These are phyloP conservation scores for Penicillium paxilli DNA, from an alignment of 495 filamentous ascomycete species.

Conservation along the genomic window DNA sequence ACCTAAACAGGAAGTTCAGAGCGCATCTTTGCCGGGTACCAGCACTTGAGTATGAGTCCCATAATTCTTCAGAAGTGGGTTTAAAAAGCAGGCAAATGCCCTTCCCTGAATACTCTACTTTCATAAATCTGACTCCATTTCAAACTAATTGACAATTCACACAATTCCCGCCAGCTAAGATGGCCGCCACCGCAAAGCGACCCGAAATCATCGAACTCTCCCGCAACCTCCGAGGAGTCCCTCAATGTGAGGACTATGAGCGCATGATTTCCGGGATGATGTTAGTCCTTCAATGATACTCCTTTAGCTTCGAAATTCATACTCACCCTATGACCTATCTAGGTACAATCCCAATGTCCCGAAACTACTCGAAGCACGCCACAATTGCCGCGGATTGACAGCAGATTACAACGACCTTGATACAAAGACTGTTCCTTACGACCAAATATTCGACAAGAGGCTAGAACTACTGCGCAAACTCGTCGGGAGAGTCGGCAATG, in stretches of 20 bases:
- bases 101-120: too few relatives aligned
- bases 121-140: too few relatives aligned
- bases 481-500: slow-evolving; percentile 43
- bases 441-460: slow-evolving; percentile 33
- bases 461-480: slow-evolving; percentile 39
- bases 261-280: slow-evolving; percentile 53
- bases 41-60: too few relatives aligned
- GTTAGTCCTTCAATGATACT: slow-evolving; percentile 19
- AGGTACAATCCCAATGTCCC: slow-evolving; percentile 47
- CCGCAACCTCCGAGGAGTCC: slow-evolving; percentile 33
- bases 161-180: too few relatives aligned
- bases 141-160: too few relatives aligned
- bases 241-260: slow-evolving; percentile 47
- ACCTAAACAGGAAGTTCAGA: too few relatives aligned
- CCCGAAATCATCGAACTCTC: slow-evolving; percentile 40
- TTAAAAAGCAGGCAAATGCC: too few relatives aligned
- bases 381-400: slow-evolving; percentile 40
- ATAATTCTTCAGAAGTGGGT: too few relatives aligned
- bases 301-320: too few relatives aligned
- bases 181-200: slow-evolving; percentile 43
- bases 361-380: slow-evolving; percentile 41
- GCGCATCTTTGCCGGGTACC: too few relatives aligned
- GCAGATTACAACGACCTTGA: slow-evolving; percentile 51
- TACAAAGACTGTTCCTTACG: slow-evolving; percentile 36
- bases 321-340: too few relatives aligned